Conservation (phyloP, 371 early-diverging fungal genomes). For the Apophysomyces trapeziformis region DNA sequence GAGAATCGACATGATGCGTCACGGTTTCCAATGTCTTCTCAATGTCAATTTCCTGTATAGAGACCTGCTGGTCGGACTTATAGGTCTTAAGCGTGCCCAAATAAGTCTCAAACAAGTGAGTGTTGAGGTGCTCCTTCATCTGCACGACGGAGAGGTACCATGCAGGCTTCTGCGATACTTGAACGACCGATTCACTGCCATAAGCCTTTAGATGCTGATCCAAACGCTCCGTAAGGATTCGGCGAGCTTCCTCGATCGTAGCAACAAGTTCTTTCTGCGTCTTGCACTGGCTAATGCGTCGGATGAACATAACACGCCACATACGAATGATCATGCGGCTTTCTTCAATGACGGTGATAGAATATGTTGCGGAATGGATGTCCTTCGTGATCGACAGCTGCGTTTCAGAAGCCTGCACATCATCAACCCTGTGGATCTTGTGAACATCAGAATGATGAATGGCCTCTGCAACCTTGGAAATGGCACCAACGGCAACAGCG, state of each 20-base stretch:
- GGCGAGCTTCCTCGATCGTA: conserved; percentile 30
- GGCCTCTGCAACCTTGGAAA: conserved; percentile 9
- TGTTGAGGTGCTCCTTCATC: background rate
- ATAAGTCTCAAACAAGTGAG: conserved; percentile 16
- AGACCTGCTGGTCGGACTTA: conserved; percentile 18
- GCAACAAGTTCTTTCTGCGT: conserved; percentile 31
- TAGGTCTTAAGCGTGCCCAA: conserved; percentile 9
- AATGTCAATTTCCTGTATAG: conserved; percentile 15
- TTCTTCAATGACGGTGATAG: conserved; percentile 19
- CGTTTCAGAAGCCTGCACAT: background rate
- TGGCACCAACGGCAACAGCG: conserved; percentile 12
- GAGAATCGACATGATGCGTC: conserved; percentile 18
- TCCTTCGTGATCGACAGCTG: background rate
- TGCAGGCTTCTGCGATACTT: conserved; percentile 33
- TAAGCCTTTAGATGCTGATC: conserved; percentile 24
- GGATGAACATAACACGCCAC: conserved; percentile 34
- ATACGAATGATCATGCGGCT: conserved; percentile 24
- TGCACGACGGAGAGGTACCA: conserved; percentile 1
- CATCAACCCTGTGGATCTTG: background rate
- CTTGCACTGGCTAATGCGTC: conserved; percentile 22
- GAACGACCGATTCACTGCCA: conserved; percentile 20
- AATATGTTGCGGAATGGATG: conserved; percentile 10
- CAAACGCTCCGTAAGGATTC: conserved; percentile 23
- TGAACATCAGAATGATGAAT: background rate
- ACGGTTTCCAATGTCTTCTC: background rate